Conservation (phyloP, 1,139 yeast genomes). For the Kodamaea alishanica region DNA sequence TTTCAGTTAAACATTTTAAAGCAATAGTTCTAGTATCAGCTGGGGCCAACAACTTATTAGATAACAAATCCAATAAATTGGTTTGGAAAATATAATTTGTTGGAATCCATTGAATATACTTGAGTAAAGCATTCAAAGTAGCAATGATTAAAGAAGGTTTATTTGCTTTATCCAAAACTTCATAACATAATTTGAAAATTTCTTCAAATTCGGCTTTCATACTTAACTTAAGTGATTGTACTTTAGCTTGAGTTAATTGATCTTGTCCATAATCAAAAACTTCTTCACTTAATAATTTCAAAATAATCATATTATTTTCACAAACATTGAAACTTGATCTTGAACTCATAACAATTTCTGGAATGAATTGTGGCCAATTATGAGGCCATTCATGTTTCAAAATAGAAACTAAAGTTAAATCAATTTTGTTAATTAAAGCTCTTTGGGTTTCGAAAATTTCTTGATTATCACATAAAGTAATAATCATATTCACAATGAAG, state of each 20-base stretch:
- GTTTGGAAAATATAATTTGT: conserved; percentile 86
- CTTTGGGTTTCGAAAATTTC: conserved; percentile 68
- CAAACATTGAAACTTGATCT: conserved; percentile 88
- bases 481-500: conserved; percentile 89
- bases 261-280: conserved; percentile 93
- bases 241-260: conserved; percentile 95
- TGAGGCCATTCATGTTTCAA: conserved; percentile 99
- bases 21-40: conserved; percentile 80
- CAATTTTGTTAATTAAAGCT: conserved; percentile 88
- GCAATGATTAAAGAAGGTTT: conserved; percentile 81
- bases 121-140: conserved; percentile 76
- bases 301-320: conserved; percentile 93
- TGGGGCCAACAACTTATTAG: conserved; percentile 73
- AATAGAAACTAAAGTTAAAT: conserved; percentile 87
- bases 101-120: conserved; percentile 95
- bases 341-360: conserved; percentile 84
- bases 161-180: conserved; percentile 83
- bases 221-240: conserved; percentile 72
- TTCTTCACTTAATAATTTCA: conserved; percentile 87
- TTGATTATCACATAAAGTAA: conserved; percentile 85
- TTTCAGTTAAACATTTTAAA: conserved; percentile 89
- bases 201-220: conserved; percentile 91
- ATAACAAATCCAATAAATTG: conserved; percentile 64
- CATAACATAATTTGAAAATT: conserved; percentile 88
- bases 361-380: conserved; percentile 96